Evolutionary conservation across 345 rosid genomes (phyloP).

Genomic region (Dipteronia sinensis): DNA sequence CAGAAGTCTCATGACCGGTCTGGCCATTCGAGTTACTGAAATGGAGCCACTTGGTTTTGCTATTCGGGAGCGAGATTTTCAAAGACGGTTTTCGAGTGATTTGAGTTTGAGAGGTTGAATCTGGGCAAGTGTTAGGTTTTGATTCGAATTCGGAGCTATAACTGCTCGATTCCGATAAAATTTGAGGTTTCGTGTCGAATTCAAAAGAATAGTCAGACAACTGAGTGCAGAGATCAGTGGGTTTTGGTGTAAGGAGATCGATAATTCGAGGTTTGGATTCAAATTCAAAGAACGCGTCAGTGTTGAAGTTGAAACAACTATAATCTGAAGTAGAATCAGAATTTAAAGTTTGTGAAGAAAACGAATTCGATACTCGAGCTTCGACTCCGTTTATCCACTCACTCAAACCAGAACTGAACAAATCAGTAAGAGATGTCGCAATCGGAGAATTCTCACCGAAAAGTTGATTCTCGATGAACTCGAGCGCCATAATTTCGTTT

Average conservation of each 20-base stretch:
- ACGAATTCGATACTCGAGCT: constrained; percentile 19
- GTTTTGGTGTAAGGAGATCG: constrained; percentile 36
- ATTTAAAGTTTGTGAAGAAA: constrained; percentile 27
- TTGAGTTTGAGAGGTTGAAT: constrained; percentile 20
- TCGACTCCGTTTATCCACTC: constrained; percentile 26
- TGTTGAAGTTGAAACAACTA: constrained; percentile 20
- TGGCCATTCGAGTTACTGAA: constrained; percentile 29
- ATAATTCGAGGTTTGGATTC: constrained; percentile 48
- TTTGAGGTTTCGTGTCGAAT: constrained; percentile 5
- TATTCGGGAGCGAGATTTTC: constrained; percentile 49
- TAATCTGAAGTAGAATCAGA: constrained; percentile 27
- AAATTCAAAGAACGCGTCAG: constrained; percentile 30
- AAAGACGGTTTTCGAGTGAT: constrained; percentile 49
- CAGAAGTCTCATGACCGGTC: background rate
- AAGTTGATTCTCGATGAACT: constrained; percentile 52
- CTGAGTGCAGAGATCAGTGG: constrained; percentile 11
- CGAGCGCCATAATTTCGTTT: constrained; percentile 45
- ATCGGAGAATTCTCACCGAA: constrained; percentile 55
- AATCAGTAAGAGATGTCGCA: background rate
- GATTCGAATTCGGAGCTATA: constrained; percentile 27
- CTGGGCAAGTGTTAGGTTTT: constrained; percentile 21
- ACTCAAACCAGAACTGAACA: background rate
- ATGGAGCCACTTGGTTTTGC: constrained; percentile 48
- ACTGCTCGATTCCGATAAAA: background rate
- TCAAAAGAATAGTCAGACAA: constrained; percentile 11